Conservation (phyloP, 208 protist genomes). For the Eutreptiella sp. region DNA sequence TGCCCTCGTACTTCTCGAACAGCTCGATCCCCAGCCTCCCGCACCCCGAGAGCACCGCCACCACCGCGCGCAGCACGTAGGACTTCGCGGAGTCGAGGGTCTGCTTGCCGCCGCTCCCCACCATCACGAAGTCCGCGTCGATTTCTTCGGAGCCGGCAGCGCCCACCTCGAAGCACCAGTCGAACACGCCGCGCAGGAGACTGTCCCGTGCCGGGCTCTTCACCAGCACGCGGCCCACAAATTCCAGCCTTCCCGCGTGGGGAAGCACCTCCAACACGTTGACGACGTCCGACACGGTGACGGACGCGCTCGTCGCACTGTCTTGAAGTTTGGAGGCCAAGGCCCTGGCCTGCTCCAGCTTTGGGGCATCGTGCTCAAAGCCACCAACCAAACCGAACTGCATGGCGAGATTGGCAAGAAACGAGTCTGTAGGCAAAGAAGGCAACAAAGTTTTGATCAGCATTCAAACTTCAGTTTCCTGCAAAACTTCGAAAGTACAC, state of each 20-base stretch:
- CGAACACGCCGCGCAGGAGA: slow-evolving; percentile 2
- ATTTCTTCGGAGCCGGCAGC: neutral
- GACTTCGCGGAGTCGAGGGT: neutral
- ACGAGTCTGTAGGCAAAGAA: too few relatives aligned
- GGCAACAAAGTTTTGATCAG: too few relatives aligned
- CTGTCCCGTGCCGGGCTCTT: neutral
- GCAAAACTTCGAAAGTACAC: too few relatives aligned
- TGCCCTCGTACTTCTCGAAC: slow-evolving; percentile 7
- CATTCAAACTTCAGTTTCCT: too few relatives aligned
- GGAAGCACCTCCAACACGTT: slow-evolving; percentile 1
- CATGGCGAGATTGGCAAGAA: too few relatives aligned
- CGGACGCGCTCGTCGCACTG: too few relatives aligned
- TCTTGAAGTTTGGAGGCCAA: too few relatives aligned
- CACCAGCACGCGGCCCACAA: slow-evolving; percentile 4
- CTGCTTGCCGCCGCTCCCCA: neutral
- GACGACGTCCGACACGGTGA: neutral
- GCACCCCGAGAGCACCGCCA: neutral
- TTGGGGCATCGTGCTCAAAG: too few relatives aligned
- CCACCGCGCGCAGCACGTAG: slow-evolving; percentile 10
- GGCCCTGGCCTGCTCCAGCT: too few relatives aligned
- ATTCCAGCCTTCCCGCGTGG: neutral
- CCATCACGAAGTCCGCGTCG: slow-evolving; percentile 10
- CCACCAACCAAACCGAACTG: too few relatives aligned
- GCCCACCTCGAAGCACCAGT: neutral
- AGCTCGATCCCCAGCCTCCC: slow-evolving; percentile 1